A percentile compares a stretch with the other conserved stretches of the same genome.
Conservation (phyloP, 768 basidiomycete genomes). For the Tylopilus felleus region DNA sequence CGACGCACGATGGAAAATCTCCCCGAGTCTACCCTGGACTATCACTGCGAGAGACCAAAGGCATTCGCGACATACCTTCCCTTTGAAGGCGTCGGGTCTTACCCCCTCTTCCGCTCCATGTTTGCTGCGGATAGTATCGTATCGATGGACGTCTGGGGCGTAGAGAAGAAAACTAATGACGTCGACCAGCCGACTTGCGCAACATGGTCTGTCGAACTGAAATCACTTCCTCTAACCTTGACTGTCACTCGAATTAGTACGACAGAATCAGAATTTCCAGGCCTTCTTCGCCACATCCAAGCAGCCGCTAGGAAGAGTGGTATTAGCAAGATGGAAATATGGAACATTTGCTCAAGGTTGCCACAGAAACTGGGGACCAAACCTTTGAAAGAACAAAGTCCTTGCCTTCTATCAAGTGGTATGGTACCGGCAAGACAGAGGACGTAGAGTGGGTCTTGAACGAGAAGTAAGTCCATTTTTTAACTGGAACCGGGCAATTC, state of each 20-base stretch:
- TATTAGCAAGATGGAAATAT: conserved; percentile 43
- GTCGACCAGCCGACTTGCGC: conserved; percentile 29
- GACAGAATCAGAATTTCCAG: conserved; percentile 29
- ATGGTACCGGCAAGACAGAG: conserved; percentile 35
- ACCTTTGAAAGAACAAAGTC: conserved; percentile 36
- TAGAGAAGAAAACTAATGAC: conserved; percentile 10
- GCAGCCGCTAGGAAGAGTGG: conserved; percentile 34
- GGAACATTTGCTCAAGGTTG: conserved; percentile 38
- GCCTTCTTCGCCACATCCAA: conserved; percentile 35
- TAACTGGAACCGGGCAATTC: neutral
- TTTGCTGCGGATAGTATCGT: conserved; percentile 9
- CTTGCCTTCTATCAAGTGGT: conserved; percentile 48
- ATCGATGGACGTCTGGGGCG: conserved; percentile 20
- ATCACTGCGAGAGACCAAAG: conserved; percentile 9
- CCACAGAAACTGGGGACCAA: conserved; percentile 29
- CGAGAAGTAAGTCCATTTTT: conserved; percentile 38
- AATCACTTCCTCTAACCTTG: conserved; percentile 32
- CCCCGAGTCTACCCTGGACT: conserved; percentile 3
- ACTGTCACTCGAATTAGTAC: conserved; percentile 44
- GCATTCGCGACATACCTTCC: conserved; percentile 42
- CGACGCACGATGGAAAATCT: conserved; percentile 28
- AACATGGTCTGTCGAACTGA: conserved; percentile 44
- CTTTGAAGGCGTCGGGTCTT: conserved; percentile 45
- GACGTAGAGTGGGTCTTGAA: conserved; percentile 46
- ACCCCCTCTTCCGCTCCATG: conserved; percentile 36